Evolutionary conservation across 106 monocot species (phyloP).

Genomic region (Dendrobium chrysotoxum): DNA sequence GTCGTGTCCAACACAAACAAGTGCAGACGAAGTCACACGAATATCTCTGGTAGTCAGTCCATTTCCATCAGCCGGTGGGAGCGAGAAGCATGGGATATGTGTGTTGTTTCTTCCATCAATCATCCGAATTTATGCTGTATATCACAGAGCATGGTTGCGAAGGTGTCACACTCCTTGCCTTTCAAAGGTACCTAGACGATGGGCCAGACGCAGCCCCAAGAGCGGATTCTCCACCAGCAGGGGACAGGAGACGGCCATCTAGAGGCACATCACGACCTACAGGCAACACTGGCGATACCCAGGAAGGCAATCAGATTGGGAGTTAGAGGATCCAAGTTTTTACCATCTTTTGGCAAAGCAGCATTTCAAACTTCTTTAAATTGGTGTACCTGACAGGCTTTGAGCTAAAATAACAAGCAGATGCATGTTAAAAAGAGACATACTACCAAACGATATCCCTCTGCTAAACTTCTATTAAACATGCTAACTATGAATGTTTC

Average conservation of each 20-base stretch:
- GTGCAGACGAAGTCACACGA: constrained; percentile 6
- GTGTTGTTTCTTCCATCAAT: constrained; percentile 14
- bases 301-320: constrained; percentile 26
- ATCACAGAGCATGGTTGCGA: no score
- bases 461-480: no score
- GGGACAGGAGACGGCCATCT: constrained; percentile 27
- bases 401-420: no score
- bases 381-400: no score
- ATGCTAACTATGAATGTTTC: no score
- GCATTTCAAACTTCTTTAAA: no score
- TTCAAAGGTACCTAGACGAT: no score
- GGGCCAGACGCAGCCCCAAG: background rate
- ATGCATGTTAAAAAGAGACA: no score
- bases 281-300: constrained; percentile 22
- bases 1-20: no score
- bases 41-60: constrained; percentile 22
- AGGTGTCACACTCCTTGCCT: no score
- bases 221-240: constrained; percentile 17
- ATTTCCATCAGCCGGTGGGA: constrained; percentile 12
- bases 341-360: no score
- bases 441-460: no score
- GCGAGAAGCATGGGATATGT: constrained; percentile 28
- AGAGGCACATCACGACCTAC: constrained; percentile 27
- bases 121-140: background rate
- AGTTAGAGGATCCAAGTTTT: constrained; percentile 20